phyloP scores from a whole-genome alignment of 257 asterid species.

The Nicotiana tomentosiformis region DNA sequence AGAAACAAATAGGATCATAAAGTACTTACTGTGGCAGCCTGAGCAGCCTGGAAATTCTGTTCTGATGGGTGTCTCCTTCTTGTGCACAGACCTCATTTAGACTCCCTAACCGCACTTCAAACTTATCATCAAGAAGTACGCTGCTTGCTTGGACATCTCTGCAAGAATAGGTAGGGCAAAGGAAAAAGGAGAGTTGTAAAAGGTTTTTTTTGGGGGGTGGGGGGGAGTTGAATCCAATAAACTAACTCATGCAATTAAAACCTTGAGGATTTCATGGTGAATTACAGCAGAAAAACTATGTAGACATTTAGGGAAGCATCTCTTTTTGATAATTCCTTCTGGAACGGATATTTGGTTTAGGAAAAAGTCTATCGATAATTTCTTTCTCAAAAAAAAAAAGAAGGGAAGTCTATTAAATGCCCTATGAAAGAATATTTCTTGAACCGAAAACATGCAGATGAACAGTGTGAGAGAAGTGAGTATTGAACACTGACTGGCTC shows the following conservation, averaged over 20 bases:
- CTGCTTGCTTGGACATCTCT: conserved; percentile 98
- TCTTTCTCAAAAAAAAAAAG: no score
- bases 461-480: background rate
- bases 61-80: conserved; percentile 75
- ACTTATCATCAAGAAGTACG: conserved; percentile 93
- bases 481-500: background rate
- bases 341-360: background rate
- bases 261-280: background rate
- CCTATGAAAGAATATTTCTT: background rate
- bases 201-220: background rate
- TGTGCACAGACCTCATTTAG: conserved; percentile 79
- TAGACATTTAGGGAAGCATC: background rate
- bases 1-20: background rate
- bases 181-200: conserved; percentile 2
- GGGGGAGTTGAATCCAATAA: background rate
- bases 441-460: background rate
- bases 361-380: background rate
- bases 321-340: background rate
- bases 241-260: background rate
- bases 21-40: conserved; percentile 82
- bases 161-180: conserved; percentile 10
- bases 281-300: background rate
- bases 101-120: conserved; percentile 93
- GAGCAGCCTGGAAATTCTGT: conserved; percentile 59
- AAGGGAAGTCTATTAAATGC: background rate